Evolutionary conservation across 345 rosid species (phyloP), one percentile per base, ranked within the genome.

Genomic region (Ceriops decandra): DNA sequence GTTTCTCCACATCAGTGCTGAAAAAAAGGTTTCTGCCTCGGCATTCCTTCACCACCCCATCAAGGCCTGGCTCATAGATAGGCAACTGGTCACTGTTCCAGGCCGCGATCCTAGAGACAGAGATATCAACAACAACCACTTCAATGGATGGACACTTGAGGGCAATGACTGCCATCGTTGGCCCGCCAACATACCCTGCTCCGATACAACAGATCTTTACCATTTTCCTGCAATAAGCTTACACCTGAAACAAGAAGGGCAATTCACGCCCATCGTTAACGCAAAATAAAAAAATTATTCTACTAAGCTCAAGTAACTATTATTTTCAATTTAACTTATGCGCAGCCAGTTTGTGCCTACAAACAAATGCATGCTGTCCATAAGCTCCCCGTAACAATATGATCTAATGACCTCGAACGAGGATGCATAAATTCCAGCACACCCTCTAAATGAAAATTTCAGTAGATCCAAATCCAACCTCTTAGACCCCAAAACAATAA

Each of bases 141-240:
- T 91, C 90, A 76, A 92, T 81, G 16, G 84, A 71, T 16, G 98
- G 95, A 74, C 98, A 92, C 80, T 92, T 92, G 2, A 88, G 86
- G 21, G 98, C 98, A 73, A 92, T 92, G 58, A 92, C 91, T 0
- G 98, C 98, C 98, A 92, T 92, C 47, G 98, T 89, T 3, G 98
- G 98, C 62, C 98, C 98, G 10, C 98, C 98, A 2, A 92, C 98
- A 76, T 92, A 92, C 8, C 98, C 98, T 60, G 98, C 98, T 78
- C 98, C 98, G 60, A 92, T 92, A 76, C 98, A 92, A 67, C 96
- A 92, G 75, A 92, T 86, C 87, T 92, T 92, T 87, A 92, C 98
- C 98, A 92, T 92, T 76, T 81, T 84, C 63, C 60, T 76, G 60
- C 19, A 8, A 69, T 20, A 68, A 62, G 56, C 60, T 58, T 49